Evolutionary conservation across 345 rosid genomes (phyloP), one percentile per base, ranked within the genome.

Genomic region (Camelina hispida): DNA sequence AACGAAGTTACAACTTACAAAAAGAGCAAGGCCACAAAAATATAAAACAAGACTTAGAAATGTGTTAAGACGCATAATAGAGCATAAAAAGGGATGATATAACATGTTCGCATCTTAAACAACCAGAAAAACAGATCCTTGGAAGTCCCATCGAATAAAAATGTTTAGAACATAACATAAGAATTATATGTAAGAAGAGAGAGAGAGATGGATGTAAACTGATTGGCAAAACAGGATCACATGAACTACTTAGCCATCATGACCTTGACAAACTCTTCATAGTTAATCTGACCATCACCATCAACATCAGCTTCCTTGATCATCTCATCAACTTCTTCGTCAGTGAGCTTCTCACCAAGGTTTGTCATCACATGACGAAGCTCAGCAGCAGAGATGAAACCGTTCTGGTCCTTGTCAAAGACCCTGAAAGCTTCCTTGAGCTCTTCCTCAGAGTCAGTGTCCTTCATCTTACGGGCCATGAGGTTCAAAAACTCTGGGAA

Each of bases 251-350:
- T 89, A 40, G 96, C 96, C 96, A 89, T 89, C 96, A 89, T 89
- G 67, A 89, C 91, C 85, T 87, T 89, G 16, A 89, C 96, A 73
- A 89, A 89, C 78, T 89, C 96, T 71, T 89, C 93, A 2, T 89
- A 89, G 84, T 89, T 89, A 76, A 89, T 89, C 84, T 89, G 96
- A 28, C 93, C 93, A 57, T 89, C 96, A 15, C 96, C 96, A 40
- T 89, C 96, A 17, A 89, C 96, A 71, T 89, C 96, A 38, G 96
- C 92, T 80, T 89, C 96, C 77, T 89, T 80, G 50, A 89, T 87
- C 96, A 89, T 89, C 92, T 89, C 96, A 51, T 89, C 96, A 3
- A 89, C 96, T 80, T 87, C 96, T 69, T 89, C 96, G 13, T 89
- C 96, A 0, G 96, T 89, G 8, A 89, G 92, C 78, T 89, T 89